A percentile compares a stretch with the other conserved stretches of the same genome.
Conservation (phyloP, 2,329 filamentous ascomycete species). For the Piedraia hortae region DNA sequence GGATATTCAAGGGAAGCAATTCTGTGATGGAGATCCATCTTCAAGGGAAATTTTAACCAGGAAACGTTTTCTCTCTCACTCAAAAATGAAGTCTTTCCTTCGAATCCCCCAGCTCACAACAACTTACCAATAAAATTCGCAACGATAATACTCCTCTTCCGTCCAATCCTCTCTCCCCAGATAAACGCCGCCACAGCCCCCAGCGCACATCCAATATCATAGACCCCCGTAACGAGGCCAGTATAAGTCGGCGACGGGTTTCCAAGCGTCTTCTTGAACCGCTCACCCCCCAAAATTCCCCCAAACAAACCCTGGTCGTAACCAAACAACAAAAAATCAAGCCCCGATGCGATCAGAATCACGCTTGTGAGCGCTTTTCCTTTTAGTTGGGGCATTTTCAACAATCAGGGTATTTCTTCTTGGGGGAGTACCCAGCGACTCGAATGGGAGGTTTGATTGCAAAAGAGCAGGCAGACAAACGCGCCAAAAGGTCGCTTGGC, state of each 20-base stretch:
- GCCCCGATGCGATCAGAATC: constrained; percentile 7
- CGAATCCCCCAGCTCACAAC: too few species aligned
- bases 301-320: constrained; percentile 10
- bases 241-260: constrained; percentile 7
- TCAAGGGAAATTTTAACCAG: too few species aligned
- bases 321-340: constrained; percentile 9
- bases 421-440: too few species aligned
- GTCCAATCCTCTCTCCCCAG: constrained; percentile 7
- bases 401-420: too few species aligned
- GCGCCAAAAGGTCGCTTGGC: too few species aligned
- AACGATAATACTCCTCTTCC: constrained; percentile 5
- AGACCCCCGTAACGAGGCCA: constrained; percentile 8
- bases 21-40: too few species aligned
- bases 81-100: too few species aligned
- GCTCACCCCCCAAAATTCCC: constrained; percentile 8
- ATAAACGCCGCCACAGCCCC: constrained; percentile 8
- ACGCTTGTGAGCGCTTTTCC: constrained; percentile 7
- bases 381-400: too few species aligned
- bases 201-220: constrained; percentile 8
- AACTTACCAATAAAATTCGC: background rate
- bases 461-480: too few species aligned
- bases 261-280: constrained; percentile 9
- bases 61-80: too few species aligned
- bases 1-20: too few species aligned
- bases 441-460: too few species aligned